These are phyloP conservation scores for Trichoderma erinaceum DNA, from an alignment of 495 filamentous ascomycete genomes.

Conservation along the genomic window DNA sequence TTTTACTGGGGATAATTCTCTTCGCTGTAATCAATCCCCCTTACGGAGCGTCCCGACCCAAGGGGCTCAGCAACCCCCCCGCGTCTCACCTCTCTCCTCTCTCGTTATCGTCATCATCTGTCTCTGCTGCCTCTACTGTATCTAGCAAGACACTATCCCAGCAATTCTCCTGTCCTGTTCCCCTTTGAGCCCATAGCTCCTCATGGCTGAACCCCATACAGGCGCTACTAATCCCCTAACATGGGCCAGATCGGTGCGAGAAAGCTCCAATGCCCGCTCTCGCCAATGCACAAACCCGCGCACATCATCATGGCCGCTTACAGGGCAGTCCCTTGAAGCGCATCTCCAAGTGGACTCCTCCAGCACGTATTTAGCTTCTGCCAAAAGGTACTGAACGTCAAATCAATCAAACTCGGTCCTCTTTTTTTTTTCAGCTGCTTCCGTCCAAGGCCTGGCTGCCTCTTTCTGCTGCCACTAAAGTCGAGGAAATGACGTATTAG, in stretches of 20 bases:
- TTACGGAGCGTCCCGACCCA: slow-evolving; percentile 4
- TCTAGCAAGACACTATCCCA: neutral
- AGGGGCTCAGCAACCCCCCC: neutral
- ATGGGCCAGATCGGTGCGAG: neutral
- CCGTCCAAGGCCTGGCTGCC: neutral
- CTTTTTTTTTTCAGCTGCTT: neutral
- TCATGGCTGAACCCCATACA: neutral
- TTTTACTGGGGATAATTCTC: neutral
- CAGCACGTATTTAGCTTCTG: too few relatives aligned
- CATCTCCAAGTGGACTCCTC: too few relatives aligned
- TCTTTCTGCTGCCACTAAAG: neutral
- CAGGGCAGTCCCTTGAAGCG: neutral
- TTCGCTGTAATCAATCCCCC: neutral
- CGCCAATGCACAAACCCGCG: slow-evolving; percentile 10
- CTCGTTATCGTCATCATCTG: neutral
- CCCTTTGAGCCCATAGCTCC: too few relatives aligned
- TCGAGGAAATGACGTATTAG: slow-evolving; percentile 1
- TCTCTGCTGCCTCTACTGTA: neutral
- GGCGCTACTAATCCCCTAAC: neutral
- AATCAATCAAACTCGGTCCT: neutral
- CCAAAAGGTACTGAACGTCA: neutral
- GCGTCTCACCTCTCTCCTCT: neutral
- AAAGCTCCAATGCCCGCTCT: neutral
- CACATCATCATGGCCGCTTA: neutral
- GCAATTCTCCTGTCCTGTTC: neutral